phyloP scores from a whole-genome alignment of 164 flowering plant species.

The Vitis cinerea region DNA sequence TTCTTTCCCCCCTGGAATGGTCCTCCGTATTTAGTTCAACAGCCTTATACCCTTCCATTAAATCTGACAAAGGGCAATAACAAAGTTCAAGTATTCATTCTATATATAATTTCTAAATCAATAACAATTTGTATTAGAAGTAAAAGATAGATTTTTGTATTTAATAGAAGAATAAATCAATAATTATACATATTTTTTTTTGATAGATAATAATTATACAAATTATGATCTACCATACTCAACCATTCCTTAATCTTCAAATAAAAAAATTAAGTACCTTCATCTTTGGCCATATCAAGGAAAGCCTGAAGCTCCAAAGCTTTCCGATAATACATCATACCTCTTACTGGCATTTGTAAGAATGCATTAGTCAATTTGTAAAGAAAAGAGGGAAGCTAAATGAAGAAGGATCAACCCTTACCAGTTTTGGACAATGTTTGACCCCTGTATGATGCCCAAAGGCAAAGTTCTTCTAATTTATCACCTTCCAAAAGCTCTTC shows the following conservation, averaged over 20 bases:
- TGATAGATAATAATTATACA: not conserved
- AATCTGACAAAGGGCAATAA: constrained; percentile 31
- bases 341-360: constrained; percentile 61
- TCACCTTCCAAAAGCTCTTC: constrained; percentile 56
- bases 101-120: not conserved
- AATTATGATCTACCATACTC: not conserved
- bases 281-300: constrained; percentile 93
- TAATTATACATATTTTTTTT: not conserved
- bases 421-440: constrained; percentile 95
- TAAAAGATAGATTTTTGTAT: not conserved
- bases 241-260: not conserved
- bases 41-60: constrained; percentile 81
- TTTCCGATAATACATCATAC: constrained; percentile 97
- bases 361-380: constrained; percentile 5
- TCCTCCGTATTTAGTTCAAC: constrained; percentile 59
- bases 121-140: too few species aligned
- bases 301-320: constrained; percentile 98
- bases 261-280: constrained; percentile 42
- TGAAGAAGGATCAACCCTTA: constrained; percentile 15
- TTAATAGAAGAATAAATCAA: not conserved
- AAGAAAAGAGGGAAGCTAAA: not conserved
- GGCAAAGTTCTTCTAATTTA: constrained; percentile 70
- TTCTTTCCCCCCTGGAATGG: constrained; percentile 52
- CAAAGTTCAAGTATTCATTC: not conserved
- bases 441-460: constrained; percentile 97